Evolutionary conservation across 768 basidiomycete genomes (phyloP), one percentile per base, ranked within the genome.

Genomic region (Leucocoprinus birnbaumii): DNA sequence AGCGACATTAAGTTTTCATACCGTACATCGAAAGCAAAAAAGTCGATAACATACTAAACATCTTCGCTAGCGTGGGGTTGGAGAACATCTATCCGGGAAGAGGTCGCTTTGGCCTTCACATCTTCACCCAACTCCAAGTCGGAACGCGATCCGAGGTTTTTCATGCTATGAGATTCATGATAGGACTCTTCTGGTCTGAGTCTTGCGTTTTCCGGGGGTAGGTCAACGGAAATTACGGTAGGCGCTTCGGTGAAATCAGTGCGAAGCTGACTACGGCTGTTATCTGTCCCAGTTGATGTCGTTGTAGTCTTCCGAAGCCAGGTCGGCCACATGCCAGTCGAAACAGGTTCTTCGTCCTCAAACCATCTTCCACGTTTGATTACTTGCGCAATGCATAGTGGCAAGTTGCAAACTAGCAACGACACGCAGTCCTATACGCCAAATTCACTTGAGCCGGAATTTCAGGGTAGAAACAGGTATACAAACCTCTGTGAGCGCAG

Each of bases 401-500:
- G 74, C n/a, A 76, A 58, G 49, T 72, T 75, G 59, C 70, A 71
- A 10, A 76, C 74, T 26, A 73, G 66, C 1, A 76, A 64, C 13
- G 73, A 71, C 25, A 71, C 58, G 49, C 62, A 62, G 54, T 71
- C 68, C 70, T 74, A 31, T 21, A 41, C 2, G 53, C 21, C 27
- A 35, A n/a, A 24, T 1, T 8, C 25, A 19, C 4, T 38, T 31
- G 6, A 31, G 31, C 11, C 31, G 11, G 31, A 11, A 31, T 5
- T 11, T 5, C 11, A 11, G 11, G 22, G 13, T n/a, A 10, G 6
- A 14, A 5, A 5, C 3, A 4, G 19, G 4, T 25, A 5, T 8
- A 57, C 62, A 52, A 27, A 74, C 74, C 72, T 82, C 80, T 18
- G 78, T 65, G 9, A 78, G 54, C 3, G 74, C 78, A 0, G 74